phyloP scores from a whole-genome alignment of 2,329 filamentous ascomycete genomes.

The Alternaria infectoria region DNA sequence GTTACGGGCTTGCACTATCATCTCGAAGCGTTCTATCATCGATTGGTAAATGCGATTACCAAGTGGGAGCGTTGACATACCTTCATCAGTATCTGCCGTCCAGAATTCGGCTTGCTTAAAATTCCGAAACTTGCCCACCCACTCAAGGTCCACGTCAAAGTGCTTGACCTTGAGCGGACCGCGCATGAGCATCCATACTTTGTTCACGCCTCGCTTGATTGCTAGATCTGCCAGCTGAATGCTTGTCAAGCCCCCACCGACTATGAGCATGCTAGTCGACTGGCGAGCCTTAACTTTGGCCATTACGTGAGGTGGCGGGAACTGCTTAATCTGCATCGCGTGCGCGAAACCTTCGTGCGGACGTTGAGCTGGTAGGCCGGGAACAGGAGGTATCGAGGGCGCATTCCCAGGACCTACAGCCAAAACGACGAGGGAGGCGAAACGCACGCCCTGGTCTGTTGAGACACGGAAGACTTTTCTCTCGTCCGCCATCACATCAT shows the following conservation, averaged over 20 bases:
- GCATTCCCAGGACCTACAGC: constrained; percentile 73
- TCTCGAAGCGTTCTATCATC: constrained; percentile 64
- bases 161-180: constrained; percentile 69
- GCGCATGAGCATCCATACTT: constrained; percentile 74
- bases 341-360: constrained; percentile 64
- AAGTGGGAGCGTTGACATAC: constrained; percentile 29
- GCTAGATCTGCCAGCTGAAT: constrained; percentile 75
- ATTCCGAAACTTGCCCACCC: constrained; percentile 85
- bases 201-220: constrained; percentile 67
- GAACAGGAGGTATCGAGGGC: constrained; percentile 54
- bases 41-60: background rate
- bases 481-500: constrained; percentile 34
- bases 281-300: constrained; percentile 56
- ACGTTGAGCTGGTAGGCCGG: constrained; percentile 45
- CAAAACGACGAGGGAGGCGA: constrained; percentile 69
- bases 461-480: constrained; percentile 69
- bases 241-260: constrained; percentile 79
- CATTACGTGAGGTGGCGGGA: constrained; percentile 62
- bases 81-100: constrained; percentile 73
- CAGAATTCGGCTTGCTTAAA: constrained; percentile 78
- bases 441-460: constrained; percentile 62
- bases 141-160: constrained; percentile 77
- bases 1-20: constrained; percentile 69
- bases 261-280: constrained; percentile 68
- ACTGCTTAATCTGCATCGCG: constrained; percentile 66